phyloP scores from a whole-genome alignment of 441 rosid species.

The Jatropha multifida region DNA sequence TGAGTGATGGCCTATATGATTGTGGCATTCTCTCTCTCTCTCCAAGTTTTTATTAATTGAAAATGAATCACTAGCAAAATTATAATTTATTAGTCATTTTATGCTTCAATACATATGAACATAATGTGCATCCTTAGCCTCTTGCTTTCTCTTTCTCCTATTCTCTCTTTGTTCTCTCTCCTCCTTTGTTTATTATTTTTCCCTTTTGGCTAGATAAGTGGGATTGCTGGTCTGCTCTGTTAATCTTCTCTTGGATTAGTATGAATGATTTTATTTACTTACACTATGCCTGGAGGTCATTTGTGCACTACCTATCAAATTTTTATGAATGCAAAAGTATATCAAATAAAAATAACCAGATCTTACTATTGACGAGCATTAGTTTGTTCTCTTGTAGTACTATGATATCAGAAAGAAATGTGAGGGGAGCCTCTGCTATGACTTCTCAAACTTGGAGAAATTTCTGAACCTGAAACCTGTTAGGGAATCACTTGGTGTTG shows the following conservation, averaged over 20 bases:
- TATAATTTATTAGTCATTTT: not conserved
- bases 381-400: conserved; percentile 50
- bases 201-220: no score
- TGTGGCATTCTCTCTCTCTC: no score
- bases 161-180: no score
- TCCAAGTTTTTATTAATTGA: no score
- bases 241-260: no score
- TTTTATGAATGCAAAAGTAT: not conserved
- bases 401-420: conserved; percentile 92
- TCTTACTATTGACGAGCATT: not conserved
- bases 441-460: conserved; percentile 92
- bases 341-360: not conserved
- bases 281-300: no score
- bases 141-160: not conserved
- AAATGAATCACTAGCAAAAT: no score
- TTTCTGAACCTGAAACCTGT: conserved; percentile 66
- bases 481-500: conserved; percentile 74
- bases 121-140: not conserved
- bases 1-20: no score
- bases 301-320: no score
- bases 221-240: no score
- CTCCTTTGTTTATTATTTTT: no score
- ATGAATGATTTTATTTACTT: no score
- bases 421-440: conserved; percentile 84
- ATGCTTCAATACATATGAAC: not conserved